These are phyloP conservation scores for Diaporthe australafricana DNA, from an alignment of 2,329 filamentous ascomycete species.

Conservation along the genomic window DNA sequence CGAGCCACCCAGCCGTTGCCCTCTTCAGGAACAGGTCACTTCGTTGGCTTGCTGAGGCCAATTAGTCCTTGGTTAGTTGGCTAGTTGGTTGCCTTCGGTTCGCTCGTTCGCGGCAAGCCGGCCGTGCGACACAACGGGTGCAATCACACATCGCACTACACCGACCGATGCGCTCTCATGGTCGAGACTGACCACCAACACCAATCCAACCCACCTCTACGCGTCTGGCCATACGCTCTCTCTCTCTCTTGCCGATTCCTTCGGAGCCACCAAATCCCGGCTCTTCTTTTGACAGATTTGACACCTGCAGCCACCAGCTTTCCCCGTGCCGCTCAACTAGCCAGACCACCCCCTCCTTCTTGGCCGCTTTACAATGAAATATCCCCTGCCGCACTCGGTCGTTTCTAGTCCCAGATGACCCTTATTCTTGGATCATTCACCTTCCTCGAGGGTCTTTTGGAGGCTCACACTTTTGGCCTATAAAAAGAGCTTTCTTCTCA, in stretches of 20 bases:
- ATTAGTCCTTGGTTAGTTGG: conserved; percentile 8
- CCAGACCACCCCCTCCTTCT: conserved; percentile 26
- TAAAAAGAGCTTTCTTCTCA: neutral
- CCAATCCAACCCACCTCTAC: conserved; percentile 18
- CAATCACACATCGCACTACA: conserved; percentile 25
- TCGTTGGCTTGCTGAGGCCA: neutral
- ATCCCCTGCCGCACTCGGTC: neutral
- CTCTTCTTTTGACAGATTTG: conserved; percentile 34
- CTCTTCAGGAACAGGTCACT: neutral
- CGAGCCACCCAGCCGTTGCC: neutral
- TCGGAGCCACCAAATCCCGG: conserved; percentile 22
- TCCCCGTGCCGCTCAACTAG: conserved; percentile 22
- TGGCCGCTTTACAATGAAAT: conserved; percentile 21
- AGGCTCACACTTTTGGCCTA: neutral
- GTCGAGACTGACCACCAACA: conserved; percentile 17
- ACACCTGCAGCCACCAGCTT: conserved; percentile 37
- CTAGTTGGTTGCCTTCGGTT: conserved; percentile 23
- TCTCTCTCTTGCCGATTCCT: conserved; percentile 21
- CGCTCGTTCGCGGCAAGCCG: conserved; percentile 22
- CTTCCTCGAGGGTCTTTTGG: neutral
- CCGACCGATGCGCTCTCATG: conserved; percentile 31
- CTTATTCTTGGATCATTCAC: neutral
- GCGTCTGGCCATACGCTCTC: neutral
- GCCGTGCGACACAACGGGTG: conserved; percentile 34
- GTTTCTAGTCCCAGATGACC: neutral